Percentiles rank a stretch among this genome's conserved stretches.
Evolutionary conservation across 129 eudicot species (phyloP).

Genomic region (Artemisia argyi): DNA sequence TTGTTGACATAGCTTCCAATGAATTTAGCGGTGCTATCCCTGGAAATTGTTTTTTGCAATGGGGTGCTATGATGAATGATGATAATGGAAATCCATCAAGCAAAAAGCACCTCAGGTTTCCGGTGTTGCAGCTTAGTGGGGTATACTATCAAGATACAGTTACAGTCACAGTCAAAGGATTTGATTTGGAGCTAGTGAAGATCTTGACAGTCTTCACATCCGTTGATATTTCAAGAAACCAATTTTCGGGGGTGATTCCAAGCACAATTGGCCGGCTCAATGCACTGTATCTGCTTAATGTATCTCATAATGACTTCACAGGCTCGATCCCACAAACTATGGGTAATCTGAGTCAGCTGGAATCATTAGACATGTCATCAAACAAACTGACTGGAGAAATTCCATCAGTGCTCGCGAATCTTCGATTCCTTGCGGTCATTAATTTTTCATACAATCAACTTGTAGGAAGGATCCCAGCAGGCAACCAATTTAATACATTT

Average conservation of each 20-base stretch:
- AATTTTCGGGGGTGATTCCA: constrained; percentile 56
- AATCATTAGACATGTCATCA: constrained; percentile 63
- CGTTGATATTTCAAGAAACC: constrained; percentile 58
- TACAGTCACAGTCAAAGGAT: constrained; percentile 51
- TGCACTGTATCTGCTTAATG: constrained; percentile 47
- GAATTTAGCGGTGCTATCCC: constrained; percentile 43
- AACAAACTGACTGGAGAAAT: constrained; percentile 57
- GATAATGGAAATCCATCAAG: constrained; percentile 7
- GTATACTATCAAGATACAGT: constrained; percentile 55
- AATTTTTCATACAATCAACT: constrained; percentile 58
- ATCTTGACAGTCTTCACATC: constrained; percentile 57
- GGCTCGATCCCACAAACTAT: constrained; percentile 61
- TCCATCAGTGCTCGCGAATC: too few species aligned
- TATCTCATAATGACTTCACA: constrained; percentile 50
- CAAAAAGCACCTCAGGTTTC: constrained; percentile 33
- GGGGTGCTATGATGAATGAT: constrained; percentile 48
- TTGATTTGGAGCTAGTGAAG: constrained; percentile 49
- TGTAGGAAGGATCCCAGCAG: constrained; percentile 45
- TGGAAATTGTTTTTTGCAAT: constrained; percentile 22
- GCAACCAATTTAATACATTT: constrained; percentile 49
- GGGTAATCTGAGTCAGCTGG: constrained; percentile 52
- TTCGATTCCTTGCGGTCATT: too few species aligned
- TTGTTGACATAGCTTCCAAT: constrained; percentile 57
- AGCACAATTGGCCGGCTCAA: constrained; percentile 41
- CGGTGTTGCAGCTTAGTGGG: constrained; percentile 8